Evolutionary conservation across 164 flowering plant genomes (phyloP), one percentile per base, ranked within the genome.

Genomic region (Piper longum): DNA sequence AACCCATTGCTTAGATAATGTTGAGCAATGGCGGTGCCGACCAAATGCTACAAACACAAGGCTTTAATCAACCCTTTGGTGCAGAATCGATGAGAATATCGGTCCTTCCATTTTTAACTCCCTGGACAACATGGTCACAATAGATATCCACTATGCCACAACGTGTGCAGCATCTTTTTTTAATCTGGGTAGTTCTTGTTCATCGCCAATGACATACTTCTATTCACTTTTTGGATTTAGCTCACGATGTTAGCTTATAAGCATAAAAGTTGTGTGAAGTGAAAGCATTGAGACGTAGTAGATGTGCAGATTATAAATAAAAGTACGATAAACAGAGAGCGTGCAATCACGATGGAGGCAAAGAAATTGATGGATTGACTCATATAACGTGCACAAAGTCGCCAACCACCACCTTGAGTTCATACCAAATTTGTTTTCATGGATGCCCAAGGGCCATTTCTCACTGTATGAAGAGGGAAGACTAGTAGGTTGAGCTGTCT

Each of bases 351-450:
- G 79, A 73, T 41, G 71, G 60, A 42, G 59, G 62, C 61, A 40
- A 54, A 64, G 43, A 61, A 44, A 62, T 36, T 61, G 75, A 57
- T 59, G 74, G 71, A 78, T 79, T 76, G 76, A 78, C 77, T 75
- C 77, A 76, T 26, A 26, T 81, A 67, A 68, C 65, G 65, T 73
- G 59, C 65, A 59, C 48, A 60, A 48, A 3, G 52, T 48, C 52
- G 1, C 52, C 52, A 67, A 59, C 64, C 60, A 4, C 71, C 61
- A 4, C 60, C 60, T 16, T 57, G 60, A 26, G 60, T 36, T 26
- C 39, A 62, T 62, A 54, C 70, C 70, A 67, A 26, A 26, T 26
- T 61, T 62, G 43, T 9, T 16, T 64, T 68, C 55, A 61, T 64
- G 64, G 16, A 63, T 65, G 57, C 62, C 63, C n/a, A 54, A 9